Evolutionary conservation across 2,329 filamentous ascomycete genomes (phyloP), one percentile per base, ranked within the genome.

Genomic region (Verticillium isaacii): DNA sequence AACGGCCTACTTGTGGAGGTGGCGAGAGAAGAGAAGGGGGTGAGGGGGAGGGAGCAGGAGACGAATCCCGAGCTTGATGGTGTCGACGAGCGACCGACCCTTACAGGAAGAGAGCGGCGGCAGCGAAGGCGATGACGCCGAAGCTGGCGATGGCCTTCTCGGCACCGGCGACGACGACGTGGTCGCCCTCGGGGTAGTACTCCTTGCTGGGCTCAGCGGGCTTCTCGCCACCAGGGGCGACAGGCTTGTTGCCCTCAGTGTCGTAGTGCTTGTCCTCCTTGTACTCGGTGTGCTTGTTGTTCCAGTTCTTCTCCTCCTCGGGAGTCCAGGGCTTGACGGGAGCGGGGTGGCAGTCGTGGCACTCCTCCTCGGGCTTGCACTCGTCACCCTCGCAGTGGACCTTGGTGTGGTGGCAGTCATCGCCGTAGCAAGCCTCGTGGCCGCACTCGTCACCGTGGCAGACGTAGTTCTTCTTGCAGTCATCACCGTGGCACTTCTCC

Each of bases 391-490:
- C 59, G 70, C 71, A 73, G 59, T 66, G 62, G 11, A 71, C 58
- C 65, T 70, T 68, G 45, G 45, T 52, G 34, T 65, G 58, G 67
- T 69, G 62, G 73, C 75, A 76, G 36, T 72, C 63, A 19, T 67
- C 63, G 63, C 69, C 68, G 6, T 64, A 57, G 67, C 73, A 75
- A 23, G 62, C 61, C 63, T 71, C 69, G 62, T 71, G 68, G 64
- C 67, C 65, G 69, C 69, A 75, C 29, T 72, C 63, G 11, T 70
- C 60, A 54, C 68, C 68, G 34, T 68, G 65, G 69, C 75, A 77
- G 67, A 72, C 66, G 50, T 70, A 66, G 64, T 75, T 73, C 68
- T 72, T 72, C 59, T 67, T 63, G 67, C 72, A 74, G 59, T 70
- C 68, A 5, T 73, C 65, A 37, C 66, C 65, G 57, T 66, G 61